Conservation (phyloP, 2,329 filamentous ascomycete genomes). For the Arthrobotrys iridis region DNA sequence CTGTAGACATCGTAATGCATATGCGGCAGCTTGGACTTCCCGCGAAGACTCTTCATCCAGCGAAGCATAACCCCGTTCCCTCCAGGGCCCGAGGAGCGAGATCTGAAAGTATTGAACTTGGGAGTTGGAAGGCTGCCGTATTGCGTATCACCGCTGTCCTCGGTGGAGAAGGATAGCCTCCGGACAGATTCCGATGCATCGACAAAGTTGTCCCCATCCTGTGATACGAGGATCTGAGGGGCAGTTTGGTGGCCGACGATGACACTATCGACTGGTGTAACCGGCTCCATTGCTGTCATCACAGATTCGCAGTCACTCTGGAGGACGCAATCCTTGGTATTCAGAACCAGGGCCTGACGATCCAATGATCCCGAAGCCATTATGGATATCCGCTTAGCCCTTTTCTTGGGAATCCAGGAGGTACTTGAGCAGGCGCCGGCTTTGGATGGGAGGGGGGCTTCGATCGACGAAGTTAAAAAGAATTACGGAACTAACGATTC, state of each 20-base stretch:
- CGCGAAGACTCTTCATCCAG: constrained; percentile 53
- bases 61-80: constrained; percentile 42
- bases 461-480: not conserved
- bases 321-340: constrained; percentile 23
- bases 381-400: not conserved
- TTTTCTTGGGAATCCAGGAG: too few species aligned
- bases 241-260: constrained; percentile 11
- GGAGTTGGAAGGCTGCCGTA: constrained; percentile 31
- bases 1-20: constrained; percentile 51
- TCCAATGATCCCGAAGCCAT: constrained; percentile 1
- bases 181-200: constrained; percentile 43
- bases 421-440: not conserved
- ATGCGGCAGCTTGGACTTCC: constrained; percentile 48
- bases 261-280: constrained; percentile 34
- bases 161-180: constrained; percentile 46
- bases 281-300: constrained; percentile 32
- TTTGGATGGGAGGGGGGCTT: too few species aligned
- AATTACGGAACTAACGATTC: not conserved
- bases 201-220: constrained; percentile 34
- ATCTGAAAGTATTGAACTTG: constrained; percentile 40
- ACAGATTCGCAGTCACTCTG: constrained; percentile 44
- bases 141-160: constrained; percentile 33
- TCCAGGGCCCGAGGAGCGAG: constrained; percentile 29
- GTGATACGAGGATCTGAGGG: constrained; percentile 46
- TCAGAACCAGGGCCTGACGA: constrained; percentile 16